These are phyloP conservation scores for Fusarium lateritium DNA, from an alignment of 2,329 filamentous ascomycete genomes.

Conservation along the genomic window DNA sequence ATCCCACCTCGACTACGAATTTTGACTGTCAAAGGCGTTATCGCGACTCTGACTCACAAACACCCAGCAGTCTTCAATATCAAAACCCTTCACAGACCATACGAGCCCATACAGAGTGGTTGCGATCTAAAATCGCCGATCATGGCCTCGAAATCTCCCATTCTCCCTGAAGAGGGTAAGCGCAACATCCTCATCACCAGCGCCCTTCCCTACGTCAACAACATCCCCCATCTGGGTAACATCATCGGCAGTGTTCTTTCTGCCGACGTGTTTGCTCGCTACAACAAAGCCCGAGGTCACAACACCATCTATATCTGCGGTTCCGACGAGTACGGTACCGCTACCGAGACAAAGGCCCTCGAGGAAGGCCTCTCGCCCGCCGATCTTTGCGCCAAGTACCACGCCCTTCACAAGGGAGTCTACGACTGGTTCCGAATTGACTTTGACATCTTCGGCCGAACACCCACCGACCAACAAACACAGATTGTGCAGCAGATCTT, in stretches of 20 bases:
- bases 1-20: conserved; percentile 41
- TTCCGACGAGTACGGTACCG: conserved; percentile 94
- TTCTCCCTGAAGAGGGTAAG: conserved; percentile 79
- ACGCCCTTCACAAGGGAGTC: conserved; percentile 88
- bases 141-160: conserved; percentile 55
- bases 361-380: conserved; percentile 87
- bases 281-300: conserved; percentile 83
- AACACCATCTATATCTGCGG: conserved; percentile 90
- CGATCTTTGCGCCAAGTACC: conserved; percentile 92
- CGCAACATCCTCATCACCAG: conserved; percentile 92
- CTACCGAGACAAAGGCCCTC: conserved; percentile 94
- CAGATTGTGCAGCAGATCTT: conserved; percentile 96
- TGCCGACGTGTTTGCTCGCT: conserved; percentile 88
- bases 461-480: conserved; percentile 89
- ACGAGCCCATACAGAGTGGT: conserved; percentile 4
- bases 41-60: conserved; percentile 46
- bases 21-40: conserved; percentile 45
- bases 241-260: conserved; percentile 89
- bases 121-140: conserved; percentile 24
- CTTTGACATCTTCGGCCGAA: conserved; percentile 96
- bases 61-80: conserved; percentile 11
- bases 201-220: conserved; percentile 85
- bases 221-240: conserved; percentile 88
- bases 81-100: not conserved
- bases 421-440: conserved; percentile 97